These are phyloP conservation scores for Amborella trichopoda DNA, from an alignment of 164 flowering plant species.

Conservation along the genomic window DNA sequence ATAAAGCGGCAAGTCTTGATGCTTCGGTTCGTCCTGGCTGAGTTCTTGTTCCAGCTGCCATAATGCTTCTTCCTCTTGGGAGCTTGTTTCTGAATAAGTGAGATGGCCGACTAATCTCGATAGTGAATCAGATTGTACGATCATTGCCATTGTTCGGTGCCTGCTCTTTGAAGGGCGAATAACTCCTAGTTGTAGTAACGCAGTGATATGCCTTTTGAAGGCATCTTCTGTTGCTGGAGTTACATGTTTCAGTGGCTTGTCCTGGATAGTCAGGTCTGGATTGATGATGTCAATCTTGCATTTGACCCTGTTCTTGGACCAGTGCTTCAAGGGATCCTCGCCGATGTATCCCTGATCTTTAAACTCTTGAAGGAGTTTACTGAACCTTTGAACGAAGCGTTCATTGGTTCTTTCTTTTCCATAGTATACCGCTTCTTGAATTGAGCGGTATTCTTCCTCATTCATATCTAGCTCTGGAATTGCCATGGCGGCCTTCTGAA, in stretches of 20 bases:
- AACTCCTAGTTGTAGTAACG: not conserved
- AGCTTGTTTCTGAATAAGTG: too few relatives aligned
- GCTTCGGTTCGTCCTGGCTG: too few relatives aligned
- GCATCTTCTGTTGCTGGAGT: constrained; percentile 3
- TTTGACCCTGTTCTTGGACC: not conserved
- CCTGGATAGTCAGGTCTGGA: constrained; percentile 1
- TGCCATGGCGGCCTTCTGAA: not conserved
- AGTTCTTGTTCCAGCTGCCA: too few relatives aligned
- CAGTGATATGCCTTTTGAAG: not conserved
- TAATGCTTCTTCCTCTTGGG: too few relatives aligned
- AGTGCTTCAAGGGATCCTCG: not conserved
- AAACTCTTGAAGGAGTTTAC: not conserved
- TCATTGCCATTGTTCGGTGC: constrained; percentile 1
- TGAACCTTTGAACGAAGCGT: not conserved
- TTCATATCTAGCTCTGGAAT: not conserved
- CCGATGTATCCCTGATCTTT: constrained; percentile 1
- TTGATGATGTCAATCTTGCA: constrained; percentile 3
- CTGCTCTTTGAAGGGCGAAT: not conserved
- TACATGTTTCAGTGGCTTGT: constrained; percentile 6
- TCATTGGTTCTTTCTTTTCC: too few relatives aligned
- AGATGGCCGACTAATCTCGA: not conserved
- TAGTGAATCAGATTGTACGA: not conserved
- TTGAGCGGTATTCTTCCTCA: not conserved
- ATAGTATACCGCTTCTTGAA: not conserved
- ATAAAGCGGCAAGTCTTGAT: too few relatives aligned